Evolutionary conservation across 202 grass and related monocot genomes (phyloP).

Genomic region (Brachypodium distachyon): DNA sequence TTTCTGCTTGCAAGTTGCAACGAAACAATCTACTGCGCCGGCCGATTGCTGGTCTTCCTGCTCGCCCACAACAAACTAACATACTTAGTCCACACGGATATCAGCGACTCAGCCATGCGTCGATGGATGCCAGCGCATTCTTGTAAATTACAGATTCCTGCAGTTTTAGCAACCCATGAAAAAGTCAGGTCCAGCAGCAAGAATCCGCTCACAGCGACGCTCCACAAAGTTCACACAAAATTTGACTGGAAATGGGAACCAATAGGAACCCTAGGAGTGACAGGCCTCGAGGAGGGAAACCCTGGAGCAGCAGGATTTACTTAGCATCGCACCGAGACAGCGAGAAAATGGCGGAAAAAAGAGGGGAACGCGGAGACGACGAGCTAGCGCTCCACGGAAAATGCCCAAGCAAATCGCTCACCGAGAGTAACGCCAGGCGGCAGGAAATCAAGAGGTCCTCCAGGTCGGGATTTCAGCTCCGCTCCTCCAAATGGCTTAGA

Average conservation of each 20-base stretch:
- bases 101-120: background rate
- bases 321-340: too few relatives aligned
- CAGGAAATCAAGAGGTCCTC: background rate
- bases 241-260: background rate
- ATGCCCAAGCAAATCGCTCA: background rate
- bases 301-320: slow-evolving; percentile 2
- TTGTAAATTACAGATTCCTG: background rate
- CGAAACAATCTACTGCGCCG: background rate
- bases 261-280: background rate
- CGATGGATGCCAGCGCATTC: background rate
- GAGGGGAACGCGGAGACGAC: background rate
- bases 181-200: background rate
- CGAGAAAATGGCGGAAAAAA: background rate
- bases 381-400: background rate
- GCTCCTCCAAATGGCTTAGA: background rate
- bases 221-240: background rate
- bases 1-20: background rate
- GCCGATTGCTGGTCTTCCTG: background rate
- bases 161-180: background rate
- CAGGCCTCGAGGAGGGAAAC: background rate
- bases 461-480: background rate
- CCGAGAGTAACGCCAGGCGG: background rate
- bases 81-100: slow-evolving; percentile 28
- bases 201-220: background rate
- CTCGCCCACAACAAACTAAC: slow-evolving; percentile 7